Evolutionary conservation across 2,329 filamentous ascomycete species (phyloP).

Genomic region (Epichloe amarillans): DNA sequence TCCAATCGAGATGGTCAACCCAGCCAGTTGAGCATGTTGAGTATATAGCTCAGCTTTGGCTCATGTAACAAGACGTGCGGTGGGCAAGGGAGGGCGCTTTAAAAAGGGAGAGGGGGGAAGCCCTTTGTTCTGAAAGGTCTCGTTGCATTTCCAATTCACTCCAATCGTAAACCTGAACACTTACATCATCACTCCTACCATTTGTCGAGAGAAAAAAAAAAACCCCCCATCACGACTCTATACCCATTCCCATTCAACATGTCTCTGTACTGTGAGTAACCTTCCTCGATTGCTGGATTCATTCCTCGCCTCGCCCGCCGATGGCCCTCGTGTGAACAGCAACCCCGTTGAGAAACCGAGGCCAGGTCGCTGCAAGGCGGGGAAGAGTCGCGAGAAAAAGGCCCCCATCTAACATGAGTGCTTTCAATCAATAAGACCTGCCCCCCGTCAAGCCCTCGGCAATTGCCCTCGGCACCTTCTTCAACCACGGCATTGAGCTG

Average conservation of each 20-base stretch:
- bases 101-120: constrained; percentile 3
- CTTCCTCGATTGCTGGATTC: too few relatives aligned
- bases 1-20: constrained; percentile 11
- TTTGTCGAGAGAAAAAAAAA: not conserved
- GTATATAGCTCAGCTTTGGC: not conserved
- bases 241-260: constrained; percentile 24
- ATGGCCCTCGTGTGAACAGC: too few relatives aligned
- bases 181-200: not conserved
- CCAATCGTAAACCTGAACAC: not conserved
- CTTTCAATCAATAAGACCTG: constrained; percentile 33
- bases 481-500: constrained; percentile 86
- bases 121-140: not conserved
- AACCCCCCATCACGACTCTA: not conserved
- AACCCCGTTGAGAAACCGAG: too few relatives aligned
- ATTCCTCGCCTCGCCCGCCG: too few relatives aligned
- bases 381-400: not conserved
- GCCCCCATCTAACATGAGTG: not conserved
- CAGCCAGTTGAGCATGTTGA: not conserved
- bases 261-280: constrained; percentile 44
- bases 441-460: constrained; percentile 87
- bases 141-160: not conserved
- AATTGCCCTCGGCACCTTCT: constrained; percentile 88
- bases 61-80: not conserved
- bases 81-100: not conserved
- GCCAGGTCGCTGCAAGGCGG: too few relatives aligned